Evolutionary conservation across 140 eudicot species (phyloP).

Genomic region (Senecio squalidus): DNA sequence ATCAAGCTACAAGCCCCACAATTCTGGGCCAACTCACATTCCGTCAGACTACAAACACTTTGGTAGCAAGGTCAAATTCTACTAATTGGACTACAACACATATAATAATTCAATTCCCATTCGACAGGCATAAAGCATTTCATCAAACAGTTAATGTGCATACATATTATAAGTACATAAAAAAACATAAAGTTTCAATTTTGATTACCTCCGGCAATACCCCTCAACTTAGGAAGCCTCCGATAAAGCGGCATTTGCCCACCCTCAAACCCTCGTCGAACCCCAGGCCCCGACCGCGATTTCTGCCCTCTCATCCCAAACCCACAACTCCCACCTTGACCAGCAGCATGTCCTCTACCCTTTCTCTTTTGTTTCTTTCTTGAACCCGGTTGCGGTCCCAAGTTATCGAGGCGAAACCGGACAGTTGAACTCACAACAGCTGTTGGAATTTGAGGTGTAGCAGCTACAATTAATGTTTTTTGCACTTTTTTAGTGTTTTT

Average conservation of each 20-base stretch:
- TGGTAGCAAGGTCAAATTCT: no score
- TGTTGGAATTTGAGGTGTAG: conserved; percentile 32
- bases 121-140: neutral
- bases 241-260: conserved; percentile 96
- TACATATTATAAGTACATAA: neutral
- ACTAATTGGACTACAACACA: no score
- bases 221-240: conserved; percentile 74
- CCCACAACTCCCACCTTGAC: conserved; percentile 96
- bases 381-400: conserved; percentile 94
- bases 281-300: conserved; percentile 82
- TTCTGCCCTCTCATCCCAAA: conserved; percentile 96
- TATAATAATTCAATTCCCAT: neutral
- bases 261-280: conserved; percentile 73
- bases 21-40: no score
- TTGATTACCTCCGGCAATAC: conserved; percentile 93
- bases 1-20: no score
- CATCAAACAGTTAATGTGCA: conserved; percentile 18
- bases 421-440: conserved; percentile 23
- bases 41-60: no score
- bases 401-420: conserved; percentile 64
- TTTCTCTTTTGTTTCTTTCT: conserved; percentile 76
- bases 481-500: conserved; percentile 1
- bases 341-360: conserved; percentile 92
- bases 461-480: conserved; percentile 29
- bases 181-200: neutral